phyloP scores from a whole-genome alignment of 768 basidiomycete genomes.

The Kwoniella dejecticola region DNA sequence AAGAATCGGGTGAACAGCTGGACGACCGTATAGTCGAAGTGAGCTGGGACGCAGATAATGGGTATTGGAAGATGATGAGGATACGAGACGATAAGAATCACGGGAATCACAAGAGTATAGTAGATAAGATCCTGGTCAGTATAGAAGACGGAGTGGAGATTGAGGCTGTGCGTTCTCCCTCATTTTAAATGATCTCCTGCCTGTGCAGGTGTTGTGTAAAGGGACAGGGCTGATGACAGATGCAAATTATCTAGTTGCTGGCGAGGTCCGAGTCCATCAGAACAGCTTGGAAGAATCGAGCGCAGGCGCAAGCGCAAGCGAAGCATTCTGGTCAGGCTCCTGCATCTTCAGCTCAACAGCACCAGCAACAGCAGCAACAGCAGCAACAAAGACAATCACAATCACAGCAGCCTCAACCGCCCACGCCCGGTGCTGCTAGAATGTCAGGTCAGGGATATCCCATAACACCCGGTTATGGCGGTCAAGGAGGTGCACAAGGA shows the following conservation, averaged over 20 bases:
- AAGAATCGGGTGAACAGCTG: slow-evolving; percentile 76
- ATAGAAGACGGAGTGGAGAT: slow-evolving; percentile 94
- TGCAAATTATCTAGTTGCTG: slow-evolving; percentile 20
- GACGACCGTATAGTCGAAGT: slow-evolving; percentile 96
- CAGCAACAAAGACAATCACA: too few relatives aligned
- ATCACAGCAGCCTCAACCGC: slow-evolving; percentile 18
- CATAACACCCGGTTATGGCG: slow-evolving; percentile 16
- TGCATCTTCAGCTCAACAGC: too few relatives aligned
- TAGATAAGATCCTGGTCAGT: slow-evolving; percentile 83
- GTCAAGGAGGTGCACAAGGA: neutral
- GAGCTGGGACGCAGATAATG: slow-evolving; percentile 73
- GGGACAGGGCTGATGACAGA: neutral
- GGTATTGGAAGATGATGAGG: slow-evolving; percentile 83
- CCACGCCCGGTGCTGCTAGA: slow-evolving; percentile 28
- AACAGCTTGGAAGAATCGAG: slow-evolving; percentile 44
- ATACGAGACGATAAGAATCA: slow-evolving; percentile 92
- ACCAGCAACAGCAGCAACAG: too few relatives aligned
- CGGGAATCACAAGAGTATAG: slow-evolving; percentile 82
- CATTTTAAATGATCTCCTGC: neutral
- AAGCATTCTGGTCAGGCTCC: neutral
- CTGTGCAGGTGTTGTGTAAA: too few relatives aligned
- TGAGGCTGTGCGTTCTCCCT: slow-evolving; percentile 62
- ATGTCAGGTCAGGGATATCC: slow-evolving; percentile 13
- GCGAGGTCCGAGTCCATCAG: slow-evolving; percentile 38
- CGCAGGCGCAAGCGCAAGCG: slow-evolving; percentile 19